Percentiles rank a stretch among this genome's conserved stretches.
Evolutionary conservation across 441 rosid genomes (phyloP).

Genomic region (Gossypium davidsonii): DNA sequence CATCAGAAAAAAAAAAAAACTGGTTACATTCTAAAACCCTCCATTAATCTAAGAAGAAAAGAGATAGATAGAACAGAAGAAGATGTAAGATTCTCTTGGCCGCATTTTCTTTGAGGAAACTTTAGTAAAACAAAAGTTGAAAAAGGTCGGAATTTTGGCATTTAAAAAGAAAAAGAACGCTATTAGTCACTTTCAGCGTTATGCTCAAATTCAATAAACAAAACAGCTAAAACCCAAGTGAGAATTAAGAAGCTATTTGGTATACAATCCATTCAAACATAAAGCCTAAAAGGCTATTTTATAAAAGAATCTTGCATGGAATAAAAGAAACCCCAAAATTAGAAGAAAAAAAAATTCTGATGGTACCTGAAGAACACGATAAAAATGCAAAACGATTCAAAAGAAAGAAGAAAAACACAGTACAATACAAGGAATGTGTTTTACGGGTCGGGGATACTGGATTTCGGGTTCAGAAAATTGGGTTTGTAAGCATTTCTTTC

Average conservation of each 20-base stretch:
- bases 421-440: neutral
- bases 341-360: neutral
- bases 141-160: neutral
- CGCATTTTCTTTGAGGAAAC: slow-evolving; percentile 6
- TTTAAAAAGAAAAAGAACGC: neutral
- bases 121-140: neutral
- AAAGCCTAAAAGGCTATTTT: neutral
- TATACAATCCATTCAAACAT: neutral
- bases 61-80: neutral
- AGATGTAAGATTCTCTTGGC: neutral
- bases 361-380: slow-evolving; percentile 8
- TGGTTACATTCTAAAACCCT: neutral
- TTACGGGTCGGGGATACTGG: neutral
- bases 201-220: neutral
- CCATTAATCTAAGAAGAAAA: neutral
- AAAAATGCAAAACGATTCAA: neutral
- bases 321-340: neutral
- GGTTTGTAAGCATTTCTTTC: neutral
- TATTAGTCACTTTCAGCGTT: neutral
- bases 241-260: neutral
- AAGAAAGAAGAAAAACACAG: slow-evolving; percentile 8
- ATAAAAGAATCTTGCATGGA: neutral
- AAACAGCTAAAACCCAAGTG: neutral
- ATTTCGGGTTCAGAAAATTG: neutral
- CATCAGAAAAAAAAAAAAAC: neutral